Conservation (phyloP, 768 basidiomycete species). For the Mycena indigotica region DNA sequence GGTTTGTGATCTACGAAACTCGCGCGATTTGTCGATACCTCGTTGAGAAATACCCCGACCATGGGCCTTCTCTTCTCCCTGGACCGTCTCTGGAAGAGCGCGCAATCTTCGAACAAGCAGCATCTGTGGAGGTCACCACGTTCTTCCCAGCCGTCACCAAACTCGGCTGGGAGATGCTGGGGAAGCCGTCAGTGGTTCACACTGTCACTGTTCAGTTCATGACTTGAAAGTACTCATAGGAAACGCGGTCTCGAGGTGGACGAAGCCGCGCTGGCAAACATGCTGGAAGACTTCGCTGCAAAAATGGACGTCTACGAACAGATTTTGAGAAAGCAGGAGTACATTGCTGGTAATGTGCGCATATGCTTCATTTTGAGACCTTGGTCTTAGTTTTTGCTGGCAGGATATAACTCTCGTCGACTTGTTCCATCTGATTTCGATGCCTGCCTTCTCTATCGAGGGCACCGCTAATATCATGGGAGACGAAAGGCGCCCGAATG, state of each 20-base stretch:
- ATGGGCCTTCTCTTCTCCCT: background rate
- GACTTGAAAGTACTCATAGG: background rate
- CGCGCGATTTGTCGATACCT: slow-evolving; percentile 37
- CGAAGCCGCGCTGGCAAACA: background rate
- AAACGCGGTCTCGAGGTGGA: background rate
- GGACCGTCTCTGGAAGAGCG: background rate
- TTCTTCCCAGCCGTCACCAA: background rate
- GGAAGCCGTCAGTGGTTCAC: background rate
- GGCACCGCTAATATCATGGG: slow-evolving; percentile 20
- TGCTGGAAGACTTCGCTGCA: background rate
- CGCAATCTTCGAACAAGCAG: slow-evolving; percentile 10
- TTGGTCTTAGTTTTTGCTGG: background rate
- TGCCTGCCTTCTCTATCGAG: background rate
- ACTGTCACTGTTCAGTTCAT: background rate
- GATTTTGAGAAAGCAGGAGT: slow-evolving; percentile 12
- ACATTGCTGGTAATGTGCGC: slow-evolving; percentile 10
- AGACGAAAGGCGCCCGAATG: slow-evolving; percentile 33
- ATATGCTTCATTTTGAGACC: background rate
- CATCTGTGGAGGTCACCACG: background rate
- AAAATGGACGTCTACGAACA: slow-evolving; percentile 10
- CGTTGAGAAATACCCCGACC: slow-evolving; percentile 25
- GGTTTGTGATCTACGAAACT: slow-evolving; percentile 32
- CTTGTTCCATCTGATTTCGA: slow-evolving; percentile 47
- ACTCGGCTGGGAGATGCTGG: background rate
- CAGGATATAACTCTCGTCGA: slow-evolving; percentile 51